Base-by-base conservation (phyloP, 805 yeast species). In the Saccharomyces mikatae region DNA sequence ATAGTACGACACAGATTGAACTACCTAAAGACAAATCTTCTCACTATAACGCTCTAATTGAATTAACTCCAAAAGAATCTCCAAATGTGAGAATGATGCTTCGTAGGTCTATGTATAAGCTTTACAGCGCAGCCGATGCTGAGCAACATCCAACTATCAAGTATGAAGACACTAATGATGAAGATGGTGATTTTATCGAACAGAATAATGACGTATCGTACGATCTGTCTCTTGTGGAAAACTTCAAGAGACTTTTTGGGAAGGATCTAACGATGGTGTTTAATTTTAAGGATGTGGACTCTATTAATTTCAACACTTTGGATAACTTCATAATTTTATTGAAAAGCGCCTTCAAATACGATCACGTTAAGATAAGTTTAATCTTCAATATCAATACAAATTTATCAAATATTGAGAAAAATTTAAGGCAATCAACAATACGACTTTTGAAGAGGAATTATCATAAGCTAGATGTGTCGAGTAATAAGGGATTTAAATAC, bases 1-100 rank as follows among this genome's bases (percentile, higher is more conserved):
- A 76, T 56, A 68, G 74, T 24, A 66, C 78, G 1, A 74, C 76
- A 29, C 75, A 71, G 52, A 65, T 74, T 26, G 70, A 74, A 30
- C 54, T 71, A 36, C 64, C 73, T 9, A 60, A 64, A 9, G 52
- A 51, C n/a, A 59, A 59, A 31, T 6, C 58, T 13, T 49, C 56
- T 2, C 52, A 31, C 11, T 57, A 58, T 48, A 68, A 63, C 53
- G 66, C 65, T 4, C 58, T 71, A 10, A 63, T 69, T 22, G 71
- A 73, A 47, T 58, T 75, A 10, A 68, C 69, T 17, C 70, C 78
- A 11, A 73, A 69, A 49, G 72, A 69, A 54, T 73, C 75, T 41
- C 69, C 72, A 6, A 72, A 68, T 53, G 65, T 74, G 6, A 67
- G 73, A 52, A 62, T 69, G 60, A 65, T 74, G 58, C 54, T 74